Evolutionary conservation across 2,329 filamentous ascomycete species (phyloP), one percentile per base, ranked within the genome.

Genomic region (Colletotrichum eremochloae): DNA sequence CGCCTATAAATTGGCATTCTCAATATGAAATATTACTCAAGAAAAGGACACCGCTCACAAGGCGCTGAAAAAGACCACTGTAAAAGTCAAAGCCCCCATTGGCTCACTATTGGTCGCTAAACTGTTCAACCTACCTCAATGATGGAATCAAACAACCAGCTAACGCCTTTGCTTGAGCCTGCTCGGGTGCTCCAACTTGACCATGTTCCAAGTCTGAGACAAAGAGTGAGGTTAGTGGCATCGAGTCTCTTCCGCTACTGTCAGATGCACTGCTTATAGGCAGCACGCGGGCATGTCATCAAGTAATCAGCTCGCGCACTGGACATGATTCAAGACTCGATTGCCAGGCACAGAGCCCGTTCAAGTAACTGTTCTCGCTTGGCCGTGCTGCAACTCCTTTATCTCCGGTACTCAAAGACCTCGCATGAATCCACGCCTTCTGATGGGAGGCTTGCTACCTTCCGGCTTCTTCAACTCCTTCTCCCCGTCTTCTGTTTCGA

Each of bases 391-490:
- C 9, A 24, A 31, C 24, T 31, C 29, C 11, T 4, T 40, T 38
- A 15, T 3, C 11, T 29, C n/a, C 38, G n/a, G 20, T 11, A 5
- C 15, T 67, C 48, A 80, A 8, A 77, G 71, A 7, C 77, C 78
- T 60, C 79, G 77, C 76, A 81, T 77, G 15, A 81, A 80, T 0
- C 80, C 80, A 29, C 78, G 77, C 69, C 77, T 80, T 55, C 76
- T 67, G 20, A 79, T 76, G 0, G 79, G 78, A 14, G 78, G 79
- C 40, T 77, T 75, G 24, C 74, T 63, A 0, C 80, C 79, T 62
- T 75, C 75, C 44, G 76, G 73, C 66, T 81, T 81, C 4, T 63
- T 65, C 5, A 78, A 44, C 68, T 79, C 77, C 73, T 76, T 74
- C 24, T 80, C 76, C 0, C 75, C 74, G 0, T 75, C 76, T 1